phyloP scores from a whole-genome alignment of 73 alveolate species.

The Tetrahymena borealis region DNA sequence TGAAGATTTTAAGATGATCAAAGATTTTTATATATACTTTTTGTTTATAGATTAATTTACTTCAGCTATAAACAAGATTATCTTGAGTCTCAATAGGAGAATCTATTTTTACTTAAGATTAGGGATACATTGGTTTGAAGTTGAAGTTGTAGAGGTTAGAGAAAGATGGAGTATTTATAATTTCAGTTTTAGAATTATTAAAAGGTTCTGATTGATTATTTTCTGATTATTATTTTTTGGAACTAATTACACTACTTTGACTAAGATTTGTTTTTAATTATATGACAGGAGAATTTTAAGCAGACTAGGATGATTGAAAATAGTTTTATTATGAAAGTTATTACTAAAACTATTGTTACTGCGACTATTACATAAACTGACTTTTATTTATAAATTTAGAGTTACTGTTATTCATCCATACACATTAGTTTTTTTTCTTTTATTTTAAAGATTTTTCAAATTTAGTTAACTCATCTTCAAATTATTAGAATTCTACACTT shows the following conservation, averaged over 20 bases:
- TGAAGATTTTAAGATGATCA: neutral
- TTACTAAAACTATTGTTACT: no score
- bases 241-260: neutral
- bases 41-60: neutral
- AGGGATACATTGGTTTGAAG: neutral
- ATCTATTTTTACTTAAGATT: neutral
- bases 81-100: neutral
- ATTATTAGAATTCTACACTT: neutral
- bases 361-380: neutral
- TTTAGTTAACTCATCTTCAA: neutral
- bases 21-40: neutral
- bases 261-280: neutral
- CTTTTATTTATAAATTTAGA: neutral
- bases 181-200: neutral
- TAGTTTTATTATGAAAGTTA: neutral
- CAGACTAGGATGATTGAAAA: neutral
- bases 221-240: neutral
- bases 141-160: neutral
- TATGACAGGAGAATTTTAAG: neutral
- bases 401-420: neutral
- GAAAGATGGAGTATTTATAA: neutral
- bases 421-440: neutral
- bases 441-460: neutral
- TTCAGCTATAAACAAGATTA: neutral
- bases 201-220: neutral